These are phyloP conservation scores for Scleromitrula shiraiana DNA, from an alignment of 2,329 filamentous ascomycete species.

Conservation along the genomic window DNA sequence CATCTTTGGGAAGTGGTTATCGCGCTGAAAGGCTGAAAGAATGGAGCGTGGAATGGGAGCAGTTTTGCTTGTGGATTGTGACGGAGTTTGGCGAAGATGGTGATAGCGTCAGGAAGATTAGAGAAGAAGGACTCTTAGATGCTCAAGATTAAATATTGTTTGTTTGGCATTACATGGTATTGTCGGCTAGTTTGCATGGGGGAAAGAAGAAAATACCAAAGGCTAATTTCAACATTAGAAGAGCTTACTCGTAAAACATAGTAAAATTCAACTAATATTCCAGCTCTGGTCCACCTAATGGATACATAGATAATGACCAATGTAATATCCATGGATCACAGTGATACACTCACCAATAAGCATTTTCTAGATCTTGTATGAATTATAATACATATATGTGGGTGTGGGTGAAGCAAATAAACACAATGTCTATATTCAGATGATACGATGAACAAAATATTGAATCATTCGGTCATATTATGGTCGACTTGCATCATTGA, in stretches of 20 bases:
- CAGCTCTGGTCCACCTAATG: too few species aligned
- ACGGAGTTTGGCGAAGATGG: slow-evolving; percentile 55
- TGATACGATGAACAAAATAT: background rate
- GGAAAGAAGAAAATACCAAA: background rate
- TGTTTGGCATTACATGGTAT: too few species aligned
- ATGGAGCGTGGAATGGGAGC: slow-evolving; percentile 79
- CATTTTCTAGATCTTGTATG: too few species aligned
- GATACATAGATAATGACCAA: too few species aligned
- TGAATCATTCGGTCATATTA: background rate
- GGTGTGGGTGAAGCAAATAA: background rate
- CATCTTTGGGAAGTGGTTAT: slow-evolving; percentile 60
- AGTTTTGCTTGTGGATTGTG: slow-evolving; percentile 86
- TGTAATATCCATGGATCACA: too few species aligned
- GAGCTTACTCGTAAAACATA: too few species aligned
- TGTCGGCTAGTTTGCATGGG: too few species aligned
- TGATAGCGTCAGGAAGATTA: slow-evolving; percentile 17
- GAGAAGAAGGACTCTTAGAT: slow-evolving; percentile 15
- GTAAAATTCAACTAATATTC: too few species aligned
- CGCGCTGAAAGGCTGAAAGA: slow-evolving; percentile 67
- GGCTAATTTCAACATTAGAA: slow-evolving; percentile 8
- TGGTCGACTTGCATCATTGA: too few species aligned
- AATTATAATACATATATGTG: too few species aligned
- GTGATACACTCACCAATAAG: too few species aligned
- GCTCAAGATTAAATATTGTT: slow-evolving; percentile 12
- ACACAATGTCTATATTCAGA: background rate